phyloP scores from a whole-genome alignment of 345 rosid species.

The Bruguiera gymnorhiza region DNA sequence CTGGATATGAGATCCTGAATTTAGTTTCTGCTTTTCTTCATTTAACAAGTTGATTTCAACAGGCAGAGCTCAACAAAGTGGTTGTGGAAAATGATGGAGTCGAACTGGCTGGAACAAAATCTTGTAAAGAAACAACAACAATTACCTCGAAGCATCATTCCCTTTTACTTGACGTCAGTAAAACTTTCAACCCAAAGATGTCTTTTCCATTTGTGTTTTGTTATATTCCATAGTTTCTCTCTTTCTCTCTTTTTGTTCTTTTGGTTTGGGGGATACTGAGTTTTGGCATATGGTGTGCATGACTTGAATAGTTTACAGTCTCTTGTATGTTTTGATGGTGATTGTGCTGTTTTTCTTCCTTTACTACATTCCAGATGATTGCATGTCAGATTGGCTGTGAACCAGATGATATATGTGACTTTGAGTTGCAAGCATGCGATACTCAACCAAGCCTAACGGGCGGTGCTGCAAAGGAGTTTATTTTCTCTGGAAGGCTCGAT shows the following conservation, averaged over 20 bases:
- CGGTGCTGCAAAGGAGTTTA: conserved; percentile 83
- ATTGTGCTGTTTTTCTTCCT: conserved; percentile 9
- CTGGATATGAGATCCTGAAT: too few relatives aligned
- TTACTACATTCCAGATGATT: conserved; percentile 45
- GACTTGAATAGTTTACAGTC: neutral
- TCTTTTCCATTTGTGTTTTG: neutral
- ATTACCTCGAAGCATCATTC: conserved; percentile 61
- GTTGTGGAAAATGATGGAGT: conserved; percentile 43
- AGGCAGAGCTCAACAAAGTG: conserved; percentile 74
- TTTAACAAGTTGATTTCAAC: conserved; percentile 22
- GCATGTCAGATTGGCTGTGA: conserved; percentile 59
- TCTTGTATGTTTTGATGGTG: neutral
- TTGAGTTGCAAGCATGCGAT: conserved; percentile 97
- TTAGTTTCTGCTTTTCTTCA: conserved; percentile 14
- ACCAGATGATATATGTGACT: conserved; percentile 75
- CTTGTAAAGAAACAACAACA: conserved; percentile 9
- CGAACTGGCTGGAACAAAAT: conserved; percentile 33
- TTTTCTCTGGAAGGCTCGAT: conserved; percentile 95
- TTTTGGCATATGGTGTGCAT: neutral
- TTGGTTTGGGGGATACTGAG: neutral
- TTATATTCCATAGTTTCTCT: neutral
- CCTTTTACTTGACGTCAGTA: conserved; percentile 62
- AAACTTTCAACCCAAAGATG: neutral
- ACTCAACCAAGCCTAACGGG: conserved; percentile 84
- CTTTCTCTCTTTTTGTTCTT: neutral